Evolutionary conservation across 1,284 basidiomycete species (phyloP).

Genomic region (Schizophyllum commune): DNA sequence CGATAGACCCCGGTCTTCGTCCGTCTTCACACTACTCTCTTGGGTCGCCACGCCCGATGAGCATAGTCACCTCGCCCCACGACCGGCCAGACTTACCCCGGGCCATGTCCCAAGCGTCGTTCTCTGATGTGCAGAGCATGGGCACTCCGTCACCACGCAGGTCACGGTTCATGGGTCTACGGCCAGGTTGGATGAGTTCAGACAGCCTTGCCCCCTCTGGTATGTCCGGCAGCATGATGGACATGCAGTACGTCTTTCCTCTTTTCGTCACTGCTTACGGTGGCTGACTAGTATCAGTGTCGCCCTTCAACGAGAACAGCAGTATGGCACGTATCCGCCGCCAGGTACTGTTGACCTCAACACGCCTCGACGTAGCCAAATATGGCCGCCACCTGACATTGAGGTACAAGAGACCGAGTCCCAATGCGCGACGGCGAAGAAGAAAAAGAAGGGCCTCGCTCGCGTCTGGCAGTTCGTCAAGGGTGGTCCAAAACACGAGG

Average conservation of each 20-base stretch:
- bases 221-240: constrained; percentile 79
- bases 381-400: constrained; percentile 41
- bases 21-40: constrained; percentile 56
- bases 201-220: constrained; percentile 75
- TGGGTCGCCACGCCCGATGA: constrained; percentile 52
- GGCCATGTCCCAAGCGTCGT: constrained; percentile 67
- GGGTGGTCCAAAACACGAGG: constrained; percentile 39
- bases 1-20: constrained; percentile 42
- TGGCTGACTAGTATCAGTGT: constrained; percentile 36
- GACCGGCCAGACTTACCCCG: constrained; percentile 53
- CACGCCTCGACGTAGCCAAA: constrained; percentile 42
- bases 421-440: constrained; percentile 38
- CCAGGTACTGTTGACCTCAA: constrained; percentile 35
- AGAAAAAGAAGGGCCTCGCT: constrained; percentile 75
- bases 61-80: constrained; percentile 52
- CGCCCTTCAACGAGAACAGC: constrained; percentile 59
- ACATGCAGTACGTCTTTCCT: constrained; percentile 77
- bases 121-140: constrained; percentile 69
- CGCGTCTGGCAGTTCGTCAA: constrained; percentile 81
- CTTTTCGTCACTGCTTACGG: constrained; percentile 1
- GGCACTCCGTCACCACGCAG: constrained; percentile 60
- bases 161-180: constrained; percentile 77
- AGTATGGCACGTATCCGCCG: constrained; percentile 21
- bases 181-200: constrained; percentile 66
- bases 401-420: constrained; percentile 21